These are phyloP conservation scores for Chlorella ohadii DNA, from an alignment of 139 green algal species.

Conservation along the genomic window DNA sequence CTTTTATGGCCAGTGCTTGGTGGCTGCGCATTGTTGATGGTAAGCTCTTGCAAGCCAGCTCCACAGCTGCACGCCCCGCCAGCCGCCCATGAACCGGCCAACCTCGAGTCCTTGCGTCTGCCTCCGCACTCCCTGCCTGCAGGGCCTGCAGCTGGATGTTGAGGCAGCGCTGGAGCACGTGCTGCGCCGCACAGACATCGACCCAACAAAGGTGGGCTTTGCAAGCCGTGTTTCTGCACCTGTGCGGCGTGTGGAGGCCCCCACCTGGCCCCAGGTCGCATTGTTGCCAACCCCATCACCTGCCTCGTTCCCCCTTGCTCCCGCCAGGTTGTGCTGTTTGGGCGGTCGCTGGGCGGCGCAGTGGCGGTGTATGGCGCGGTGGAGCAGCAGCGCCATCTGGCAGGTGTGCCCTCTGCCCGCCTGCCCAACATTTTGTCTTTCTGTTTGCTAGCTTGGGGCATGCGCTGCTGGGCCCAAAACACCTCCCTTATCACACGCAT, in stretches of 20 bases:
- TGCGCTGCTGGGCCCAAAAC: too few relatives aligned
- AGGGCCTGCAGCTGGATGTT: constrained; percentile 79
- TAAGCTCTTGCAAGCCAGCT: too few relatives aligned
- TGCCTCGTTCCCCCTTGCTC: not conserved
- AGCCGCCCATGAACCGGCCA: too few relatives aligned
- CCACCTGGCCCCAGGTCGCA: not conserved
- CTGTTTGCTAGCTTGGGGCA: too few relatives aligned
- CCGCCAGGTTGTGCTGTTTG: constrained; percentile 76
- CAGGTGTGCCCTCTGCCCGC: not conserved
- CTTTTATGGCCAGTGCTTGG: too few relatives aligned
- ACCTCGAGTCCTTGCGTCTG: not conserved
- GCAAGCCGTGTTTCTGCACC: too few relatives aligned
- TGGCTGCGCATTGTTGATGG: too few relatives aligned
- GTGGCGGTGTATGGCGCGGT: constrained; percentile 70
- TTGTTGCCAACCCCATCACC: not conserved
- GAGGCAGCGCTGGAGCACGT: constrained; percentile 70
- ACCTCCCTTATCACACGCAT: too few relatives aligned
- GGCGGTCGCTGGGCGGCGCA: constrained; percentile 85
- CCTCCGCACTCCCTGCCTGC: not conserved
- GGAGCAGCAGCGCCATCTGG: constrained; percentile 46
- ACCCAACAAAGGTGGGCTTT: constrained; percentile 31
- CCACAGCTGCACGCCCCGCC: too few relatives aligned
- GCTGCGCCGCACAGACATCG: constrained; percentile 56
- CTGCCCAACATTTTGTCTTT: too few relatives aligned
- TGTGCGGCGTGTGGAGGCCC: too few relatives aligned